Conservation (phyloP, 352 stramenopile species). For the Phytopythium vexans region DNA sequence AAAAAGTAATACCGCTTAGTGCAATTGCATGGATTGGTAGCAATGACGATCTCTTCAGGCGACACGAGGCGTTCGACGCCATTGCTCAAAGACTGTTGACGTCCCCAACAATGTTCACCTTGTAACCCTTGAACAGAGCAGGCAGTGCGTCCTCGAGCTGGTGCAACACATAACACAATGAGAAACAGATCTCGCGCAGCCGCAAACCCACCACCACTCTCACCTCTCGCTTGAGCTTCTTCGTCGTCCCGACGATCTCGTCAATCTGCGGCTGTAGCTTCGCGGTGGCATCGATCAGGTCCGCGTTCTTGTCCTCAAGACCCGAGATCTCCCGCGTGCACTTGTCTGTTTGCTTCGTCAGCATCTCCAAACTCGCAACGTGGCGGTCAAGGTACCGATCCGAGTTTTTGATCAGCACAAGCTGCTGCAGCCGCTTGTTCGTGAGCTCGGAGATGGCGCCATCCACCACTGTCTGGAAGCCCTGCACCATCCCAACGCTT, state of each 20-base stretch:
- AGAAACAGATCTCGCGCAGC: background rate
- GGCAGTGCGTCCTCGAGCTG: constrained; percentile 62
- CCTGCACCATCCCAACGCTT: constrained; percentile 42
- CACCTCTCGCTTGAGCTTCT: constrained; percentile 73
- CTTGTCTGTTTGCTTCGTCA: constrained; percentile 74
- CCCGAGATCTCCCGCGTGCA: constrained; percentile 52
- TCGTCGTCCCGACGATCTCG: constrained; percentile 40
- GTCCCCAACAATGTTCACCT: constrained; percentile 79
- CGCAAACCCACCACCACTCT: background rate
- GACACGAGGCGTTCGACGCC: background rate
- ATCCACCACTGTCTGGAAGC: constrained; percentile 36
- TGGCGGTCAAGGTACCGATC: constrained; percentile 71
- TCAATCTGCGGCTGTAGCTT: constrained; percentile 59
- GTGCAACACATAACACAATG: background rate
- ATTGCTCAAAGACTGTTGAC: constrained; percentile 63
- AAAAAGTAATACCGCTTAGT: too few relatives aligned
- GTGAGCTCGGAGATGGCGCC: constrained; percentile 45
- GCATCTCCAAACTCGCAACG: constrained; percentile 63
- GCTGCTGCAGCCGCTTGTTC: constrained; percentile 66
- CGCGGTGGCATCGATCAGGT: constrained; percentile 55
- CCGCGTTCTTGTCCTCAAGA: constrained; percentile 73
- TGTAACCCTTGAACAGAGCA: constrained; percentile 71
- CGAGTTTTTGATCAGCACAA: constrained; percentile 75
- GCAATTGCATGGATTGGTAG: too few relatives aligned
- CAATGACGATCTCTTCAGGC: background rate